Percentiles rank a stretch among this genome's conserved stretches.
Evolutionary conservation across 75 land plant species (phyloP).

Genomic region (Larix kaempferi): DNA sequence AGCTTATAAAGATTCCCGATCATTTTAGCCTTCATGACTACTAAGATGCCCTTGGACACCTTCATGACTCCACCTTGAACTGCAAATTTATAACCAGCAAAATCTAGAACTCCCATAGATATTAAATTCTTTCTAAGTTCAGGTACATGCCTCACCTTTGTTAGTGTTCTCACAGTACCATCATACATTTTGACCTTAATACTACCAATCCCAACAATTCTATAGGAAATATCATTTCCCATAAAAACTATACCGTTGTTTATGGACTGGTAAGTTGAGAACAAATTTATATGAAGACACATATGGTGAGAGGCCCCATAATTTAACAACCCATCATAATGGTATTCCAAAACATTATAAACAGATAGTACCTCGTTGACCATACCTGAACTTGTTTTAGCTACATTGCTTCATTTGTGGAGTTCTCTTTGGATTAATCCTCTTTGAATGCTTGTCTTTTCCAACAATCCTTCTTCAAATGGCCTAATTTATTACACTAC

Average conservation of each 20-base stretch:
- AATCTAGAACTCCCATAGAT: too few relatives aligned
- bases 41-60: too few relatives aligned
- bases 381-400: not conserved
- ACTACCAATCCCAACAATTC: constrained; percentile 3
- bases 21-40: too few relatives aligned
- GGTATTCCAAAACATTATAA: too few relatives aligned
- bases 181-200: constrained; percentile 15
- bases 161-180: constrained; percentile 14
- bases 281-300: constrained; percentile 15
- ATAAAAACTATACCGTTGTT: constrained; percentile 16
- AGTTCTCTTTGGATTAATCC: too few relatives aligned
- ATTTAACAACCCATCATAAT: constrained; percentile 6
- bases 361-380: too few relatives aligned
- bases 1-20: too few relatives aligned
- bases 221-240: constrained; percentile 9
- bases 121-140: not conserved
- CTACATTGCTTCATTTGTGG: not conserved
- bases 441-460: too few relatives aligned
- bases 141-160: not conserved
- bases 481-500: not conserved
- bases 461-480: too few relatives aligned
- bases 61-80: too few relatives aligned
- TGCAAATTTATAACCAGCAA: too few relatives aligned
- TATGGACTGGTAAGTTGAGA: not conserved
- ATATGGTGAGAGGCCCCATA: constrained; percentile 14